Conservation (phyloP, 2,329 filamentous ascomycete genomes). For the Colletotrichum sp. region DNA sequence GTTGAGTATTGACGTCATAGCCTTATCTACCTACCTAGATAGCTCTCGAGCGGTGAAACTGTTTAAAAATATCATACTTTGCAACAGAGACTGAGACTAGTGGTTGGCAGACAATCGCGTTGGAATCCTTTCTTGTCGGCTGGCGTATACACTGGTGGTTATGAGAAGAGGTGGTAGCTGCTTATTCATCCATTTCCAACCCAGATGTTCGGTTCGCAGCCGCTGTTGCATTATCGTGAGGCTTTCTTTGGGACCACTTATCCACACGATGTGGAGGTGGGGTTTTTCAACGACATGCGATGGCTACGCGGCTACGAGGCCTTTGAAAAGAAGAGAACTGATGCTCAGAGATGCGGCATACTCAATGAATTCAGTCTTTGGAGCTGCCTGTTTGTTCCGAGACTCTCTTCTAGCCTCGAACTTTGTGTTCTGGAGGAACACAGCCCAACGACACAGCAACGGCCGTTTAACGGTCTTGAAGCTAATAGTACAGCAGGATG, state of each 20-base stretch:
- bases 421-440: neutral
- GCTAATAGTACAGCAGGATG: neutral
- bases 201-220: neutral
- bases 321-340: neutral
- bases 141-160: neutral
- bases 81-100: neutral
- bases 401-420: neutral
- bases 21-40: neutral
- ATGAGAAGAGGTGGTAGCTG: neutral
- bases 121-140: neutral
- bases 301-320: neutral
- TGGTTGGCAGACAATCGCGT: neutral
- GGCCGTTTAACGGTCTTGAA: neutral
- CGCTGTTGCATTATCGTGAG: neutral
- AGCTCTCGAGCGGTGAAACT: neutral
- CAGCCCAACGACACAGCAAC: neutral
- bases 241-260: neutral
- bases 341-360: neutral
- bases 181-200: neutral
- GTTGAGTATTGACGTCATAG: neutral
- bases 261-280: neutral
- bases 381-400: neutral
- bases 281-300: neutral
- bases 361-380: neutral
- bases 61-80: neutral